These are phyloP conservation scores for Malassezia psittaci DNA, from an alignment of 1,284 basidiomycete genomes.

Conservation along the genomic window DNA sequence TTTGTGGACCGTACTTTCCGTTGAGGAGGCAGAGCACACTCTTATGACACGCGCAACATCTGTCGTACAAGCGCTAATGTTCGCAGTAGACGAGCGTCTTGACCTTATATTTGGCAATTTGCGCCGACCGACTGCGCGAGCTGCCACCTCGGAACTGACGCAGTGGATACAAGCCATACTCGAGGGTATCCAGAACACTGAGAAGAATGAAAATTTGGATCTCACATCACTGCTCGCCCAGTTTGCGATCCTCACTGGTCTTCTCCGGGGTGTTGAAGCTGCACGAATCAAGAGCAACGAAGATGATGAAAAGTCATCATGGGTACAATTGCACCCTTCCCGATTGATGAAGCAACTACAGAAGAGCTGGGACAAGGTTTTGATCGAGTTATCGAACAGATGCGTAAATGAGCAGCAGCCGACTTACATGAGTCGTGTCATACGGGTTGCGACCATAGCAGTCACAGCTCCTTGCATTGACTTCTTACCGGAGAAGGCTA, in stretches of 20 bases:
- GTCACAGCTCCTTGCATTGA: slow-evolving; percentile 8
- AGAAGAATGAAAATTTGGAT: background rate
- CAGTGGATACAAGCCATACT: slow-evolving; percentile 27
- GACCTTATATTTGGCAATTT: slow-evolving; percentile 24
- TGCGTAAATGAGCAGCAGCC: background rate
- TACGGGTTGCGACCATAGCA: slow-evolving; percentile 7
- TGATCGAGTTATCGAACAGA: background rate
- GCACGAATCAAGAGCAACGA: slow-evolving; percentile 15
- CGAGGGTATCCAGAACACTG: slow-evolving; percentile 17
- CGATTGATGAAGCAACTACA: background rate
- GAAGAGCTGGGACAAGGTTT: background rate
- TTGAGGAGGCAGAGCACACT: background rate
- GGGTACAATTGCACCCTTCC: background rate
- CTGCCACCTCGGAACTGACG: slow-evolving; percentile 22
- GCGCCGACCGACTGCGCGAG: slow-evolving; percentile 23
- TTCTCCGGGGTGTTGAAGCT: slow-evolving; percentile 31
- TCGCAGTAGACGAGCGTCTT: slow-evolving; percentile 31
- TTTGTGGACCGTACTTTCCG: slow-evolving; percentile 22
- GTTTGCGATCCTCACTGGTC: slow-evolving; percentile 34
- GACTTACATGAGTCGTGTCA: background rate
- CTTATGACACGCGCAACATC: slow-evolving; percentile 22
- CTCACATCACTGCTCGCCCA: slow-evolving; percentile 19
- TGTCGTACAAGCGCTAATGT: slow-evolving; percentile 27
- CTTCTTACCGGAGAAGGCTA: slow-evolving; percentile 1
- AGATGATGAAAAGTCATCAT: too few relatives aligned